These are phyloP conservation scores for Psilocybe mexicana DNA, from an alignment of 1,284 basidiomycete species.

Conservation along the genomic window DNA sequence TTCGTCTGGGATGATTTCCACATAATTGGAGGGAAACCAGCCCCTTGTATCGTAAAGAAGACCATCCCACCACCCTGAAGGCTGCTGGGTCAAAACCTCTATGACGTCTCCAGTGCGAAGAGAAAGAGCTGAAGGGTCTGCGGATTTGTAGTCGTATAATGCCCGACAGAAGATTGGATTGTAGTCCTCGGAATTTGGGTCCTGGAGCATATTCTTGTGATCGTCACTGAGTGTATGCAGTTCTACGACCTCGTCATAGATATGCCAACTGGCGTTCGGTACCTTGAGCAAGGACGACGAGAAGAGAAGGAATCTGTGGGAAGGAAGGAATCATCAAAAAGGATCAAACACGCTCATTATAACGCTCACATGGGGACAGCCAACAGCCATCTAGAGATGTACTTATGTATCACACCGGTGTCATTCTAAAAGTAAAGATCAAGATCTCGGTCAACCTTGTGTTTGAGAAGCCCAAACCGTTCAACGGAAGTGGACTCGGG, in stretches of 20 bases:
- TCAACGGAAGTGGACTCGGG: too few species aligned
- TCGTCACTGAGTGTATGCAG: too few species aligned
- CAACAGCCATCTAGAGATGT: background rate
- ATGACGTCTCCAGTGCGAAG: conserved; percentile 90
- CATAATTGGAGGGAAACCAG: conserved; percentile 99
- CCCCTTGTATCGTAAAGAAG: conserved; percentile 86
- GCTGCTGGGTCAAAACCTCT: conserved; percentile 89
- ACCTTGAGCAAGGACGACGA: background rate
- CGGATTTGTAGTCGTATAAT: conserved; percentile 89
- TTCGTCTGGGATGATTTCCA: conserved; percentile 75
- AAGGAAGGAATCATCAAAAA: background rate
- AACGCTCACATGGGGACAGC: background rate
- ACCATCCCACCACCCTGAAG: conserved; percentile 99
- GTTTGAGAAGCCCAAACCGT: too few species aligned
- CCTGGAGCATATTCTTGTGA: background rate
- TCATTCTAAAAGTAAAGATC: background rate
- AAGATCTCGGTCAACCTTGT: too few species aligned
- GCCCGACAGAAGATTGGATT: conserved; percentile 87
- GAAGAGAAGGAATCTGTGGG: background rate
- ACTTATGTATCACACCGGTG: conserved; percentile 1
- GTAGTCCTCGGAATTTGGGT: conserved; percentile 44
- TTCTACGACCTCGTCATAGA: too few species aligned
- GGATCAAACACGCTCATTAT: background rate
- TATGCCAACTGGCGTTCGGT: background rate
- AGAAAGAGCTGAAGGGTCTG: conserved; percentile 85